A percentile compares a stretch with the other conserved stretches of the same genome.
Evolutionary conservation across 345 rosid genomes (phyloP).

Genomic region (Hibiscus tridactylites): DNA sequence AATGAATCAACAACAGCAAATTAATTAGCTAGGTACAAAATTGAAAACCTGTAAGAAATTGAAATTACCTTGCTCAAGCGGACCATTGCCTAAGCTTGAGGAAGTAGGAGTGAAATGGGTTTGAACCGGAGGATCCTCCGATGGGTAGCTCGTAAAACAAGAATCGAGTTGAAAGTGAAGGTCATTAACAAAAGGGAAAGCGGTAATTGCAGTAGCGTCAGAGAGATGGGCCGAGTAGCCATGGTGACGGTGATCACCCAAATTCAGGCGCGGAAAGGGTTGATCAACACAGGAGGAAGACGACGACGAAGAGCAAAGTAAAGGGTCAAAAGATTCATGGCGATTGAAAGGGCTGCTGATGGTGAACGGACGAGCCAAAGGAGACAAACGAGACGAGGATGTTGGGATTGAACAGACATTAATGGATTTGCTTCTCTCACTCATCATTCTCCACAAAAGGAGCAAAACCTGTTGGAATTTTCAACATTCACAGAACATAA

Average conservation of each 20-base stretch:
- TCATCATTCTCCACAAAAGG: slow-evolving; percentile 11
- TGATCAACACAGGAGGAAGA: slow-evolving; percentile 14
- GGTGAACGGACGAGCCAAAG: slow-evolving; percentile 35
- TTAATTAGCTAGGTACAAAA: neutral
- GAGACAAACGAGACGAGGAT: slow-evolving; percentile 31
- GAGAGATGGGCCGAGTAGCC: neutral
- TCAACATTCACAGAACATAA: neutral
- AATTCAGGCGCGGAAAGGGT: neutral
- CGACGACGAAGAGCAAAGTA: neutral
- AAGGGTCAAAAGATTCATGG: slow-evolving; percentile 1
- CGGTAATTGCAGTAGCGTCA: slow-evolving; percentile 1
- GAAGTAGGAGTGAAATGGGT: neutral
- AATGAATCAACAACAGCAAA: slow-evolving; percentile 3
- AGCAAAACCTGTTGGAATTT: neutral
- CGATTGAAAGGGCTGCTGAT: slow-evolving; percentile 11
- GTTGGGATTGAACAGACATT: slow-evolving; percentile 3
- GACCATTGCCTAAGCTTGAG: slow-evolving; percentile 4
- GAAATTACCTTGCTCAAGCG: slow-evolving; percentile 23
- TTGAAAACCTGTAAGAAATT: neutral
- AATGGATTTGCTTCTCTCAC: slow-evolving; percentile 11
- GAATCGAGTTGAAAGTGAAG: neutral
- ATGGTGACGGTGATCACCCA: slow-evolving; percentile 1
- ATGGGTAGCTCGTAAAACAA: neutral
- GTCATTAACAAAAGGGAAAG: neutral
- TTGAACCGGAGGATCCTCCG: neutral